These are phyloP conservation scores for Mycena latifolia DNA, from an alignment of 768 basidiomycete genomes.

Conservation along the genomic window DNA sequence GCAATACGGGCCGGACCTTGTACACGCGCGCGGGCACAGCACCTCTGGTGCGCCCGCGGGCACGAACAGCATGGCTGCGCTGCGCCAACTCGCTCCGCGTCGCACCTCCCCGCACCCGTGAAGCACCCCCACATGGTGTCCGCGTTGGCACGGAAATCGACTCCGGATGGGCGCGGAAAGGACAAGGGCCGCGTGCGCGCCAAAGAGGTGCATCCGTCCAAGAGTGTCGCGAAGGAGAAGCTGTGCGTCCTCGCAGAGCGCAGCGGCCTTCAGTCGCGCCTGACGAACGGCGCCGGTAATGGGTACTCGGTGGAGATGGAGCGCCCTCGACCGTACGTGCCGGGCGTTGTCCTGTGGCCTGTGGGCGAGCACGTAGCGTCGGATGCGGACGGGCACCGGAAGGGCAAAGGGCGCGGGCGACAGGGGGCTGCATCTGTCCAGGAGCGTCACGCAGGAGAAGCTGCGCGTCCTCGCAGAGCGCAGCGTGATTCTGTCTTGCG, in stretches of 20 bases:
- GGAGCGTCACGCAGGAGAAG: conserved; percentile 82
- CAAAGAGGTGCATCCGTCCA: conserved; percentile 64
- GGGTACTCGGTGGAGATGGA: conserved; percentile 19
- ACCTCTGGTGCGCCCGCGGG: background rate
- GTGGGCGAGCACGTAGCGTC: background rate
- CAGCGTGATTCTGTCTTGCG: conserved; percentile 47
- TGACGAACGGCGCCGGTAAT: conserved; percentile 6
- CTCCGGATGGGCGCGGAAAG: conserved; percentile 28
- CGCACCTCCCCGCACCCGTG: conserved; percentile 57
- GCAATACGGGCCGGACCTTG: conserved; percentile 22
- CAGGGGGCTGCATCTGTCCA: conserved; percentile 69
- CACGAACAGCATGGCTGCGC: conserved; percentile 23
- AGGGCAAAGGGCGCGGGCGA: too few relatives aligned
- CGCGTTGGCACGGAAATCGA: conserved; percentile 26
- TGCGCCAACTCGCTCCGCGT: conserved; percentile 34
- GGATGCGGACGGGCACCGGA: too few relatives aligned
- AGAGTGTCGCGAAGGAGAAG: conserved; percentile 78
- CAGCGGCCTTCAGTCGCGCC: conserved; percentile 47
- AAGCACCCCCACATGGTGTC: conserved; percentile 19
- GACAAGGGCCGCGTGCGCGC: conserved; percentile 31
- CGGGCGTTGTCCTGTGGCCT: conserved; percentile 28
- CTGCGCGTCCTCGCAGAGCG: conserved; percentile 68
- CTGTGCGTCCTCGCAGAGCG: conserved; percentile 68
- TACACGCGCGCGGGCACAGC: conserved; percentile 22
- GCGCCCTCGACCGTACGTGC: conserved; percentile 23